Conservation (phyloP, 345 rosid genomes). For the Eucalyptus curtisii region DNA sequence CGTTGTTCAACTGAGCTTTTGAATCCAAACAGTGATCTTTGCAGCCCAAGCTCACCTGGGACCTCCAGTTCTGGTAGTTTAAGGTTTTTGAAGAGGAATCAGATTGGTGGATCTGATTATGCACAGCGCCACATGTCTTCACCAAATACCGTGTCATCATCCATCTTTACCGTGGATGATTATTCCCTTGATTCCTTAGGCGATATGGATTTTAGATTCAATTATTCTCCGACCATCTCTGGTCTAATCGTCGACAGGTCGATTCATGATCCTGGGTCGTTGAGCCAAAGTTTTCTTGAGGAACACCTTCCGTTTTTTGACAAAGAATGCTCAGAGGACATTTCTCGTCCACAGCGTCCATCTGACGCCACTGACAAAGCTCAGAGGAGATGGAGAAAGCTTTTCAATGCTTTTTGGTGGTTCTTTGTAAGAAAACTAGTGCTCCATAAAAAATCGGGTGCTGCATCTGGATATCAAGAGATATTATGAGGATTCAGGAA, state of each 20-base stretch:
- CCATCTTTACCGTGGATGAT: constrained; percentile 46
- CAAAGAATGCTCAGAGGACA: background rate
- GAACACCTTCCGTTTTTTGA: constrained; percentile 45
- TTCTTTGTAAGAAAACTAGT: constrained; percentile 34
- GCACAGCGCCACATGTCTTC: constrained; percentile 36
- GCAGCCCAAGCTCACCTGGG: constrained; percentile 20
- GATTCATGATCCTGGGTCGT: constrained; percentile 35
- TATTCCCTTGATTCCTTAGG: constrained; percentile 38
- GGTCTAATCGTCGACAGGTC: constrained; percentile 21
- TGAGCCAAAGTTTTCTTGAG: constrained; percentile 47
- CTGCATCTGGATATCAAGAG: background rate
- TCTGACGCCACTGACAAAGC: constrained; percentile 32
- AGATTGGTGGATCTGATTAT: constrained; percentile 45
- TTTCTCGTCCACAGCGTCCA: constrained; percentile 20
- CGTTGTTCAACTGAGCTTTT: constrained; percentile 28
- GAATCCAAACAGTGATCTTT: constrained; percentile 10
- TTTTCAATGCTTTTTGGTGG: constrained; percentile 72
- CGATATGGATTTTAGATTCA: constrained; percentile 38
- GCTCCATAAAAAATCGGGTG: constrained; percentile 11
- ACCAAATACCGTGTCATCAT: constrained; percentile 41
- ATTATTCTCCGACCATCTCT: constrained; percentile 31
- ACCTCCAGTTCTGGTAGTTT: constrained; percentile 24
- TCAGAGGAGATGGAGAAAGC: constrained; percentile 79
- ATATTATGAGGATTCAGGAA: background rate
- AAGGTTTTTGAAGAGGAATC: constrained; percentile 24